Conservation (phyloP, 2,329 filamentous ascomycete species). For the Amylocarpus encephaloides region DNA sequence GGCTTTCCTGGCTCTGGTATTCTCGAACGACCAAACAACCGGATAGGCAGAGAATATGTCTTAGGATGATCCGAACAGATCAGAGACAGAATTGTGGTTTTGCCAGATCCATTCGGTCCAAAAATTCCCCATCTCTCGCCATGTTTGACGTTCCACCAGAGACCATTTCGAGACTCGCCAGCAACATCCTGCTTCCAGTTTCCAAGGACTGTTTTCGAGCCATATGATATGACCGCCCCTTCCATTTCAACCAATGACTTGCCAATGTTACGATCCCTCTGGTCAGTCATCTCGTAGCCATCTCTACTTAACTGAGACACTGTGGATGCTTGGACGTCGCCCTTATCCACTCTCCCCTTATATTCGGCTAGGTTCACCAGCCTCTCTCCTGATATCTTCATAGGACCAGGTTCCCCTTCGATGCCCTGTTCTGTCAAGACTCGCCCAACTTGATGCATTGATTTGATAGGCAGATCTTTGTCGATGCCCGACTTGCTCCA, state of each 20-base stretch:
- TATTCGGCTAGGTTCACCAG: too few species aligned
- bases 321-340: not conserved
- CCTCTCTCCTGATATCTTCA: not conserved
- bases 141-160: constrained; percentile 76
- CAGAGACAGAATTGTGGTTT: constrained; percentile 87
- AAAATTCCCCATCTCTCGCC: constrained; percentile 91
- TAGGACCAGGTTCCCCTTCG: constrained; percentile 7
- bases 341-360: too few species aligned
- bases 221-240: constrained; percentile 76
- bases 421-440: constrained; percentile 26
- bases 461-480: constrained; percentile 18
- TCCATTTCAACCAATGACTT: constrained; percentile 81
- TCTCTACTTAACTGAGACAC: constrained; percentile 13
- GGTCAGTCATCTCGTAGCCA: constrained; percentile 21
- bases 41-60: constrained; percentile 81
- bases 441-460: constrained; percentile 26
- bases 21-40: constrained; percentile 75
- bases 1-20: constrained; percentile 61
- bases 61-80: constrained; percentile 96
- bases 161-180: constrained; percentile 45
- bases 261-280: constrained; percentile 38
- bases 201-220: constrained; percentile 69
- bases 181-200: constrained; percentile 63
- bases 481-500: not conserved
- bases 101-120: constrained; percentile 89